Conservation (phyloP, 768 basidiomycete genomes). For the Roridomyces roridus region DNA sequence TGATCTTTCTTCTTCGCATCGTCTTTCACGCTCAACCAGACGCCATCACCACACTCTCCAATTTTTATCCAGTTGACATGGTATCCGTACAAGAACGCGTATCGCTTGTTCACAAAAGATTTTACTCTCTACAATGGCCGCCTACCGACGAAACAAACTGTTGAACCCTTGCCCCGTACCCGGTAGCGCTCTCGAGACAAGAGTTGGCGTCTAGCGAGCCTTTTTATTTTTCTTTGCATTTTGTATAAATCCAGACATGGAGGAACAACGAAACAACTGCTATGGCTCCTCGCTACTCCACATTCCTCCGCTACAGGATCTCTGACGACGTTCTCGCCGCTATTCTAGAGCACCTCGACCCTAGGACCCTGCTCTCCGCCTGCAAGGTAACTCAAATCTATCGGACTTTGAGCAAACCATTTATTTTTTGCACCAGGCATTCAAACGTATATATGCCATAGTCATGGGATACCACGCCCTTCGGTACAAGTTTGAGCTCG, state of each 20-base stretch:
- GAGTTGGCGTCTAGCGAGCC: conserved; percentile 39
- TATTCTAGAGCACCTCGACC: conserved; percentile 56
- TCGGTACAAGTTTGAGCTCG: conserved; percentile 57
- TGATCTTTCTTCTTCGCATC: conserved; percentile 43
- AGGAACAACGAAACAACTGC: conserved; percentile 32
- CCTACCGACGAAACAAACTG: conserved; percentile 53
- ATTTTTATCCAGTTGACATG: conserved; percentile 58
- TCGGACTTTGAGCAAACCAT: neutral
- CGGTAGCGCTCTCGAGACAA: conserved; percentile 46
- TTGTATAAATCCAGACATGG: conserved; percentile 55
- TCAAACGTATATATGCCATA: conserved; percentile 49
- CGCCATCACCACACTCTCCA: conserved; percentile 43
- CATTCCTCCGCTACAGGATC: conserved; percentile 52
- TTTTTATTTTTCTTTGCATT: conserved; percentile 25
- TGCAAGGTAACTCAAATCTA: conserved; percentile 45
- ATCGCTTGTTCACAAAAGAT: conserved; percentile 56
- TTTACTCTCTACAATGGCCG: conserved; percentile 48
- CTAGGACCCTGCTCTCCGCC: conserved; percentile 51
- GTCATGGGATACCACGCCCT: conserved; percentile 55
- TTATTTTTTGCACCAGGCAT: conserved; percentile 42
- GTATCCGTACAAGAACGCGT: conserved; percentile 49
- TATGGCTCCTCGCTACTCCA: conserved; percentile 51
- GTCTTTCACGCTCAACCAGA: conserved; percentile 39
- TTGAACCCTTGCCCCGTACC: conserved; percentile 47
- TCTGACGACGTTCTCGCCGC: conserved; percentile 58